phyloP scores from a whole-genome alignment of 2,329 filamentous ascomycete genomes.

The Sclerotiophoma versabilis region DNA sequence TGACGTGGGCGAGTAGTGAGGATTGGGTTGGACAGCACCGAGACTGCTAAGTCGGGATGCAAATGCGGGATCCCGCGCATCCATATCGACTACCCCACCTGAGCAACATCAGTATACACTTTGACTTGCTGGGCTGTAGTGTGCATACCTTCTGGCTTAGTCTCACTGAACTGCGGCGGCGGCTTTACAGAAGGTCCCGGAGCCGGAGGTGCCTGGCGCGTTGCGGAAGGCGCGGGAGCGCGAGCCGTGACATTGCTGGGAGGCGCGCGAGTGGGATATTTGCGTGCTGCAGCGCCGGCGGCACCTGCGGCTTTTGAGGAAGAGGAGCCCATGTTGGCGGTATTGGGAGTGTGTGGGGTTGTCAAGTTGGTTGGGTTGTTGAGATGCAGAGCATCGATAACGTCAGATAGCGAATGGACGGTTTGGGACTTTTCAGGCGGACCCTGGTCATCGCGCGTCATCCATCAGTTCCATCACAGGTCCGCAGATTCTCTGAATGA shows the following conservation, averaged over 20 bases:
- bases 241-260: slow-evolving; percentile 46
- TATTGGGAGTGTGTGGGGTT: slow-evolving; percentile 16
- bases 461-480: slow-evolving; percentile 1
- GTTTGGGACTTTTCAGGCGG: slow-evolving; percentile 15
- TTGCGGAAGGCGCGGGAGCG: slow-evolving; percentile 39
- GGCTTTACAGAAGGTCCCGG: slow-evolving; percentile 53
- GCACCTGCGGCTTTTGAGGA: slow-evolving; percentile 63
- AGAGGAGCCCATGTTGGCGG: slow-evolving; percentile 59
- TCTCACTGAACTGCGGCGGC: slow-evolving; percentile 47
- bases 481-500: not conserved
- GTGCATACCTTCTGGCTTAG: slow-evolving; percentile 49
- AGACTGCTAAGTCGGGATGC: slow-evolving; percentile 79
- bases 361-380: slow-evolving; percentile 22
- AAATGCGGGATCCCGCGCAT: slow-evolving; percentile 69
- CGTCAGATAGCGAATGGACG: slow-evolving; percentile 27
- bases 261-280: slow-evolving; percentile 61
- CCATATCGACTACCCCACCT: slow-evolving; percentile 62
- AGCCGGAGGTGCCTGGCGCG: slow-evolving; percentile 33
- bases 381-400: slow-evolving; percentile 33
- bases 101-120: not conserved
- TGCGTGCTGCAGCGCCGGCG: slow-evolving; percentile 59
- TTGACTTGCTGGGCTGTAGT: no score
- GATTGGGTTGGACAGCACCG: slow-evolving; percentile 65
- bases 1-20: slow-evolving; percentile 63
- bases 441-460: slow-evolving; percentile 3